A percentile compares a stretch with the other conserved stretches of the same genome.
Conservation (phyloP, 208 protist genomes). For the Novymonas esmeraldas region DNA sequence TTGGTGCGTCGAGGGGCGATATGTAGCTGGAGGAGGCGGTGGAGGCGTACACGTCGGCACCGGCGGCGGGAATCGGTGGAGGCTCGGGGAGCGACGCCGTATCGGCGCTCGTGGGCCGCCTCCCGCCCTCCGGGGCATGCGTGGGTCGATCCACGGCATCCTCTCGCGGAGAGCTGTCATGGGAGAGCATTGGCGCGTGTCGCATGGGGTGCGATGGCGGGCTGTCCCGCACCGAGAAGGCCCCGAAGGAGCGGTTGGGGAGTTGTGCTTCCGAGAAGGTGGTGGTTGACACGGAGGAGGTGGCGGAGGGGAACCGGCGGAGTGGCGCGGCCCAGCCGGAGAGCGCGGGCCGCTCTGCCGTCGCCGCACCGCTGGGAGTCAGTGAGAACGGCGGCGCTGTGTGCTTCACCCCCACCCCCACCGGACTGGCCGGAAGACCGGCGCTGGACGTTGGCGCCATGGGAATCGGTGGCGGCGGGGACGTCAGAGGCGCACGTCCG, state of each 20-base stretch:
- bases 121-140: too few relatives aligned
- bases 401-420: too few relatives aligned
- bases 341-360: conserved; percentile 4
- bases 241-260: conserved; percentile 3
- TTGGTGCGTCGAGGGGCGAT: not conserved
- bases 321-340: not conserved
- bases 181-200: conserved; percentile 17
- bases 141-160: not conserved
- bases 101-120: too few relatives aligned
- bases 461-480: not conserved
- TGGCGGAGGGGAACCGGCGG: conserved; percentile 7
- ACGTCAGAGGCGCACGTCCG: not conserved
- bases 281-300: conserved; percentile 12
- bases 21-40: not conserved
- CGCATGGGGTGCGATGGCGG: conserved; percentile 15
- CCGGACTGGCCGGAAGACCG: not conserved
- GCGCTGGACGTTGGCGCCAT: not conserved
- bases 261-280: not conserved
- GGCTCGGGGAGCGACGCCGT: too few relatives aligned
- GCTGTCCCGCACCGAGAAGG: conserved; percentile 20
- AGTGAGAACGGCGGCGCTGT: not conserved
- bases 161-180: not conserved
- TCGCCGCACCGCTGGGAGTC: not conserved
- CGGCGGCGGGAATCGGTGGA: too few relatives aligned
- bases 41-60: not conserved